Evolutionary conservation across 805 yeast genomes (phyloP), one percentile per base, ranked within the genome.

Genomic region (Wickerhamiella bombiphila): DNA sequence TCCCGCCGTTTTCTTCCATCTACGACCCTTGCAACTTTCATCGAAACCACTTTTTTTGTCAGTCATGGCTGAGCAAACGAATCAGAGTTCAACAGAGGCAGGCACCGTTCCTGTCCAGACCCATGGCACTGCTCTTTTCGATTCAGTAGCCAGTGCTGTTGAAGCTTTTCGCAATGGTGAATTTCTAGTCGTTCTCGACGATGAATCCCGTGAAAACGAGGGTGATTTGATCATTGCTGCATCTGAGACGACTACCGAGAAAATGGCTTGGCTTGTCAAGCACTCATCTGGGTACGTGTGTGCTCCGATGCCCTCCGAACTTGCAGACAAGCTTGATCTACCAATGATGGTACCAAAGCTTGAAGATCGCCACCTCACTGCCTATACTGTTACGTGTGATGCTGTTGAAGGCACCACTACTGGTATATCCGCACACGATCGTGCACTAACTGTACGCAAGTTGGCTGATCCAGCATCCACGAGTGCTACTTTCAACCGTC

Each of bases 191-290:
- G 98, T 91, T n/a, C 80, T 91, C 80, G 99, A 91, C 58, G 95
- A 91, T 55, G 96, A 83, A 58, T 70, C 70, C 54, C 75, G 99
- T 50, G 99, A 91, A 59, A 91, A 91, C 58, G 99, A 91, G 62
- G 99, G 98, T 37, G 99, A 91, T 56, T 66, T 91, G 53, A 83
- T 91, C 49, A 76, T 81, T 35, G 93, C 97, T n/a, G 99, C 95
- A 28, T 74, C 79, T 47, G 65, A 65, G 38, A 66, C 76, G 47
- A 80, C 93, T 29, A 74, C 80, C 32, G 76, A 76, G 52, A 74
- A 85, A 47, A 83, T 91, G 95, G 98, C 97, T 2, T 91, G 91
- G 52, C 62, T 91, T 44, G 93, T 91, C 33, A 76, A 88, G 48
- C 58, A 63, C 43, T 60, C 67, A n/a, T 50, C 58, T 5, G 99